These are phyloP conservation scores for Solanum chiquidenum DNA, from an alignment of 257 asterid genomes.

Conservation along the genomic window DNA sequence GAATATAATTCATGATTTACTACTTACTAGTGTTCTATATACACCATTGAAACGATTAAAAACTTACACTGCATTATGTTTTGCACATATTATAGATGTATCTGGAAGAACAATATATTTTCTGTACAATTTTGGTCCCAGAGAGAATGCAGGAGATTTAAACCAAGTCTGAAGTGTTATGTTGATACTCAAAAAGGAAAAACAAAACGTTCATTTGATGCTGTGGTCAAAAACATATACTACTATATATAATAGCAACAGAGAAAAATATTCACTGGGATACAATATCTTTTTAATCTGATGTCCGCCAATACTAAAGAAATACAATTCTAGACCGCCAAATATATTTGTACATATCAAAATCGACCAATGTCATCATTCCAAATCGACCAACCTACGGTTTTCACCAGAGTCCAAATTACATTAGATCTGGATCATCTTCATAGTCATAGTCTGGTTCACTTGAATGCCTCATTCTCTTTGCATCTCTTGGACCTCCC, in stretches of 20 bases:
- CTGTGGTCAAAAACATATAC: background rate
- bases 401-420: constrained; percentile 5
- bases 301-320: background rate
- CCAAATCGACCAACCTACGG: background rate
- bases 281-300: background rate
- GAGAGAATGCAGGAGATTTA: background rate
- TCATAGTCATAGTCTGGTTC: constrained; percentile 90
- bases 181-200: background rate
- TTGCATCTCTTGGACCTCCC: constrained; percentile 80
- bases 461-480: constrained; percentile 74
- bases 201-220: background rate
- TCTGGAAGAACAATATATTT: background rate
- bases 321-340: background rate
- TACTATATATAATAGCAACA: background rate
- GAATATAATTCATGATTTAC: background rate
- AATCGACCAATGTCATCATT: background rate
- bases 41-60: background rate
- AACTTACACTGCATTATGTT: background rate
- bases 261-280: background rate
- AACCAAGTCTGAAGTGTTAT: background rate
- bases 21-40: background rate
- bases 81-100: background rate
- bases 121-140: background rate
- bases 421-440: constrained; percentile 87
- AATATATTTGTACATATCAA: background rate